These are phyloP conservation scores for Phytophthora quininea DNA, from an alignment of 352 stramenopile genomes.

Conservation along the genomic window DNA sequence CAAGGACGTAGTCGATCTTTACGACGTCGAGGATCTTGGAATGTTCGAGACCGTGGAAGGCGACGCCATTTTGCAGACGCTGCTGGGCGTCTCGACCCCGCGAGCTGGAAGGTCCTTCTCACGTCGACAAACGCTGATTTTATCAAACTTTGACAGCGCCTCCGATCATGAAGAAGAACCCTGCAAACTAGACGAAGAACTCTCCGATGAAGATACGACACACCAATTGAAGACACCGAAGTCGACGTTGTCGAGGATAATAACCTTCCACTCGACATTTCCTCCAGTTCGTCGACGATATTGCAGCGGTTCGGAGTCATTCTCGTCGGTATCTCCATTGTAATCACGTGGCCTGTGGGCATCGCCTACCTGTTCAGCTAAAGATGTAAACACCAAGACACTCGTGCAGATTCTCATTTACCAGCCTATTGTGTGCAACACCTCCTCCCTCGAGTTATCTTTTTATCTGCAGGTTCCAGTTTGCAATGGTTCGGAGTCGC, in stretches of 20 bases:
- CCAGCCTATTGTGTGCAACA: no score
- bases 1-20: neutral
- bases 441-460: no score
- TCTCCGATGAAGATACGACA: neutral
- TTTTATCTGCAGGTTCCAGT: no score
- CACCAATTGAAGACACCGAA: neutral
- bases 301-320: conserved; percentile 12
- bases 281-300: neutral
- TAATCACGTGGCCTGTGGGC: conserved; percentile 23
- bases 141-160: neutral
- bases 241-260: neutral
- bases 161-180: neutral
- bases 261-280: neutral
- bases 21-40: conserved; percentile 3
- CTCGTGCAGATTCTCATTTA: no score
- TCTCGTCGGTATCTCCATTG: conserved; percentile 22
- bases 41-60: conserved; percentile 20
- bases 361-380: conserved; percentile 16
- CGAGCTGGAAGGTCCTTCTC: conserved; percentile 1
- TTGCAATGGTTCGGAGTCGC: no score
- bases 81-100: conserved; percentile 4
- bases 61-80: conserved; percentile 16
- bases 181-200: neutral
- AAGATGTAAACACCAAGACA: no score
- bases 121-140: neutral